Conservation (phyloP, 2,329 filamentous ascomycete species). For the Chlorencoelia australis region DNA sequence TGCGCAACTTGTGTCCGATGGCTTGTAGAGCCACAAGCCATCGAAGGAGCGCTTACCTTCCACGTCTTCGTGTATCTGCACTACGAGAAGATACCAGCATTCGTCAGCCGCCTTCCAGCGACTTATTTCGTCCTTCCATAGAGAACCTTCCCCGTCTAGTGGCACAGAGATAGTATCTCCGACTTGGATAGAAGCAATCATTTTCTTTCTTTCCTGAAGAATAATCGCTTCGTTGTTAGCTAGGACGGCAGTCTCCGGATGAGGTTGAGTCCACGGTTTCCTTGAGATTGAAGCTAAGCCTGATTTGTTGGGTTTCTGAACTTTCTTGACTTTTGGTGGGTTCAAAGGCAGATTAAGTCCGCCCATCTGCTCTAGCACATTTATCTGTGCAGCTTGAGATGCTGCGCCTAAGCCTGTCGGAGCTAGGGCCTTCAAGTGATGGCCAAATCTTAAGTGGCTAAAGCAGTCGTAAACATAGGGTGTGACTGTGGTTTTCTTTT, state of each 20-base stretch:
- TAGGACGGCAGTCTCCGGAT: too few relatives aligned
- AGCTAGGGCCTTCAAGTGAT: slow-evolving; percentile 35
- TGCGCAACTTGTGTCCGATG: slow-evolving; percentile 60
- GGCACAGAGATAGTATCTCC: slow-evolving; percentile 41
- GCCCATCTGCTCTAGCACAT: slow-evolving; percentile 1
- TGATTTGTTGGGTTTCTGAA: neutral
- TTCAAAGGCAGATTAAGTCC: neutral
- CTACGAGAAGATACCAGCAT: slow-evolving; percentile 65
- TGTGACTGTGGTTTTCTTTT: slow-evolving; percentile 53
- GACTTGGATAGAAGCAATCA: slow-evolving; percentile 39
- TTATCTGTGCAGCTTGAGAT: too few relatives aligned
- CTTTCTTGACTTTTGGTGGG: neutral
- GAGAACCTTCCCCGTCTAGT: slow-evolving; percentile 35
- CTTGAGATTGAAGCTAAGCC: neutral
- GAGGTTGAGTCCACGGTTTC: too few relatives aligned
- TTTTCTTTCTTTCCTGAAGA: slow-evolving; percentile 10
- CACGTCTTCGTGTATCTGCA: slow-evolving; percentile 36
- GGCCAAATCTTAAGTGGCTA: slow-evolving; percentile 47
- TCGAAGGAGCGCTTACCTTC: slow-evolving; percentile 39
- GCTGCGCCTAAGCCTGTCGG: slow-evolving; percentile 19
- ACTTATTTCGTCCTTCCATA: slow-evolving; percentile 44
- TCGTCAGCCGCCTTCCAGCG: slow-evolving; percentile 34
- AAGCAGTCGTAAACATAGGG: slow-evolving; percentile 59
- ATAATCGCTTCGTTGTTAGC: too few relatives aligned
- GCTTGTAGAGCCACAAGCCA: slow-evolving; percentile 65